Evolutionary conservation across 2,329 filamentous ascomycete genomes (phyloP), one percentile per base, ranked within the genome.

Genomic region (Aspergillus fijiensis): DNA sequence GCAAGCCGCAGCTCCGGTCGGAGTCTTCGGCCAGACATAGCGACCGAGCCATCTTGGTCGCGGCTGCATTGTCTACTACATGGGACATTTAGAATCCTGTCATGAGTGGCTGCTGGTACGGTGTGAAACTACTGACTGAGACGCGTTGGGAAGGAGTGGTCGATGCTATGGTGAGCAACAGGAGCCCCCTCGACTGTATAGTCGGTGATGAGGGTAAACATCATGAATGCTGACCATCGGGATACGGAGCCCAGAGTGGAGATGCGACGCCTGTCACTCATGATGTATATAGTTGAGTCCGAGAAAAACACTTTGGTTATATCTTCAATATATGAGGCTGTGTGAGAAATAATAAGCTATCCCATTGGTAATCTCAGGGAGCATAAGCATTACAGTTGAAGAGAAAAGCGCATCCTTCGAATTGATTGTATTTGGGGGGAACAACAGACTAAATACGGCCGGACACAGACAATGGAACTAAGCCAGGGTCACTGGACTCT

Each of bases 141-240:
- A 35, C 25, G 11, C 10, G 16, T 12, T 54, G 51, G 25, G 19
- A 52, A 42, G 31, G 31, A 16, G n/a, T 21, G 3, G 12, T 27
- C 31, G 5, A n/a, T 14, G 19, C 21, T 9, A 10, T 27, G 12
- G 19, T 3, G 23, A 39, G 25, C n/a, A 29, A 49, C 25, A 35
- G 53, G 53, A 4, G 53, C 42, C 12, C 42, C 53, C 16, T 45
- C 42, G 12, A 45, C 53, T 47, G 48, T 19, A 0, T 9, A 29
- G 29, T 25, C 31, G 35, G 31, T 29, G 51, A 5, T 39, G 3
- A 50, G 19, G 23, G 54, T 33, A 33, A 56, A 27, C 10, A 49
- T 49, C 33, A 23, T 23, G 23, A 60, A 50, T 45, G 56, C 16
- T 51, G 55, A 55, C 45, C 53, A 45, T 16, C 14, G 16, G 39